Conservation (phyloP, 192 early-diverging fungal species). For the Coemansia sp. region DNA sequence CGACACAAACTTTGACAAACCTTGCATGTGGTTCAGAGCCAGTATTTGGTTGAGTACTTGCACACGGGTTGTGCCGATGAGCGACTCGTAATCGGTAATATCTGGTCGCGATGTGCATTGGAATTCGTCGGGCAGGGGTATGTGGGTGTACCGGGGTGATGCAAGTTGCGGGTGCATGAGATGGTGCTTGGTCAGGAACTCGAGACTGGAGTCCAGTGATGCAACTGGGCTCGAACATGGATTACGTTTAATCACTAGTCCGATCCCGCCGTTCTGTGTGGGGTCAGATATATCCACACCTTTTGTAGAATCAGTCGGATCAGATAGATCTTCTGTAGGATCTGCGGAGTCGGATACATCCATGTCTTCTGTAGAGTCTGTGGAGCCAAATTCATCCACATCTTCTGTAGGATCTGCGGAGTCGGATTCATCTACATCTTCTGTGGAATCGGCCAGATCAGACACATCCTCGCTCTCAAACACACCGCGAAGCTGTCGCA, state of each 20-base stretch:
- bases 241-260: constrained; percentile 19
- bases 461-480: background rate
- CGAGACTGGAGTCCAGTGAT: background rate
- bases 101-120: no score
- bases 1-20: constrained; percentile 32
- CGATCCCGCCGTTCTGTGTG: constrained; percentile 33
- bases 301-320: background rate
- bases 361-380: background rate
- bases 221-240: background rate
- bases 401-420: no score
- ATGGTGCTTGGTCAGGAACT: constrained; percentile 27
- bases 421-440: constrained; percentile 15
- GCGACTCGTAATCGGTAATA: constrained; percentile 9
- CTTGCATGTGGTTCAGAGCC: background rate
- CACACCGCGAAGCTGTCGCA: constrained; percentile 10
- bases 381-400: background rate
- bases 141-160: constrained; percentile 19
- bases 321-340: background rate
- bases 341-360: constrained; percentile 19
- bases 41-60: constrained; percentile 39
- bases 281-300: constrained; percentile 22
- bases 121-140: constrained; percentile 16
- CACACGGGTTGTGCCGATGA: constrained; percentile 33
- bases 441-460: background rate
- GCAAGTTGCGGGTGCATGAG: constrained; percentile 25